Evolutionary conservation across 2,329 filamentous ascomycete genomes (phyloP), one percentile per base, ranked within the genome.

Genomic region (Penicillium verrucosum): DNA sequence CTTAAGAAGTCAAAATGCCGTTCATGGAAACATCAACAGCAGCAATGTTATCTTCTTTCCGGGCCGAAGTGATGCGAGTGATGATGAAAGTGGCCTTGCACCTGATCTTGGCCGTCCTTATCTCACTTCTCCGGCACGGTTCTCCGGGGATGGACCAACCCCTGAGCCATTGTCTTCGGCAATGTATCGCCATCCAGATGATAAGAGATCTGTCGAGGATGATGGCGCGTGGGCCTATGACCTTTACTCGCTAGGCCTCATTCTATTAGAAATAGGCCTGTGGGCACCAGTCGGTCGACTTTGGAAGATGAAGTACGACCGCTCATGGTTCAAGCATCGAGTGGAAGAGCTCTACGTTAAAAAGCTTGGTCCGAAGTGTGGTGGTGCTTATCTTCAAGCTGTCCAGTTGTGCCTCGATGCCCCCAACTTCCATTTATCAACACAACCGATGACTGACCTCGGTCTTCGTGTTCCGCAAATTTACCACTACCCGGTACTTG

Each of bases 1-100:
- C 54, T 70, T 87, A 32, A 80, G 86, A 69, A 79, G 78, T 38
- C 79, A 82, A 57, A 80, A 81, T 40, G 72, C 83, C 18, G 77
- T 81, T 7, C 85, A 87, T 70, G 82, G 84, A 48, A 84, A 86
- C 62, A 81, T 88, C 64, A 87, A 85, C 70, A 86, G 84, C 72
- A 84, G 80, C 68, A 87, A 86, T 64, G 78, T 87, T 29, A 73
- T 87, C 16, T 81, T 87, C 32, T 83, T 85, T 52, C 78, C 71
- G 2, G 73, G 69, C 5, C 59, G 70, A 16, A 70, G 67, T n/a
- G 69, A 67, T 44, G 65, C 70, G 3, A 64, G 64, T 45, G 64
- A 69, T 52, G 67, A 73, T 60, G 76, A 71, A 58, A 70, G 67
- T 40, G 71, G 67, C 43, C 67, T 70, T 65, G 71, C 67, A 23